Conservation (phyloP, 495 filamentous ascomycete genomes). For the Penicillium angulare region DNA sequence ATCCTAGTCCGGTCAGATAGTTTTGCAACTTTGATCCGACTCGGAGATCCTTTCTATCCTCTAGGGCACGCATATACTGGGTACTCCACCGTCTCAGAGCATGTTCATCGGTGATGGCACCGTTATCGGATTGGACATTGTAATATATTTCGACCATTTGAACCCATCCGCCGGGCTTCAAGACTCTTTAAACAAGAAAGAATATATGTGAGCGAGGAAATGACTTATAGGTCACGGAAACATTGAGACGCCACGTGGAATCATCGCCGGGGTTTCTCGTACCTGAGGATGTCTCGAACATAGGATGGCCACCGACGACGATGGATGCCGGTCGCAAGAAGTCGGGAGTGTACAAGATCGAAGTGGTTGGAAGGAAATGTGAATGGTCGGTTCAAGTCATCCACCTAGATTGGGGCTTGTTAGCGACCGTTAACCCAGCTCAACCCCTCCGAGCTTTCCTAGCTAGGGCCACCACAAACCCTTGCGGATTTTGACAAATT, state of each 20-base stretch:
- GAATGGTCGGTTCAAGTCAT: slow-evolving; percentile 75
- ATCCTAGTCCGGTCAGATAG: slow-evolving; percentile 66
- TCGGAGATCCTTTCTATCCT: slow-evolving; percentile 68
- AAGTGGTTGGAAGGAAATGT: slow-evolving; percentile 76
- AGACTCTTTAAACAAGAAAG: slow-evolving; percentile 37
- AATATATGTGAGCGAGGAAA: not conserved
- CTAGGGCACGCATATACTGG: slow-evolving; percentile 62
- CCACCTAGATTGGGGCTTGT: slow-evolving; percentile 49
- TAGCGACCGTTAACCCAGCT: slow-evolving; percentile 22
- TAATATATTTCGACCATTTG: slow-evolving; percentile 90
- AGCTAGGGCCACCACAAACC: too few relatives aligned
- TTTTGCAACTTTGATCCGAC: slow-evolving; percentile 61
- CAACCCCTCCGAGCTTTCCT: too few relatives aligned
- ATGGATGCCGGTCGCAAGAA: slow-evolving; percentile 78
- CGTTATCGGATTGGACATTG: slow-evolving; percentile 88
- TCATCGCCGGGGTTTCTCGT: slow-evolving; percentile 4
- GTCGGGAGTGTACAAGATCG: slow-evolving; percentile 85
- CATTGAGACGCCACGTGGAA: not conserved
- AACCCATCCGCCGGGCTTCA: slow-evolving; percentile 77
- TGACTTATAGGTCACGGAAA: not conserved
- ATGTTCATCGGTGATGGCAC: slow-evolving; percentile 68
- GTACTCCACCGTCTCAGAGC: slow-evolving; percentile 74
- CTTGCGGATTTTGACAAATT: too few relatives aligned
- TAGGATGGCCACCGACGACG: slow-evolving; percentile 74
- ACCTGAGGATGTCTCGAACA: slow-evolving; percentile 72